A percentile compares a stretch with the other conserved stretches of the same genome.
phyloP scores from a whole-genome alignment of 2,329 filamentous ascomycete genomes.

The Hypocreales sp. region DNA sequence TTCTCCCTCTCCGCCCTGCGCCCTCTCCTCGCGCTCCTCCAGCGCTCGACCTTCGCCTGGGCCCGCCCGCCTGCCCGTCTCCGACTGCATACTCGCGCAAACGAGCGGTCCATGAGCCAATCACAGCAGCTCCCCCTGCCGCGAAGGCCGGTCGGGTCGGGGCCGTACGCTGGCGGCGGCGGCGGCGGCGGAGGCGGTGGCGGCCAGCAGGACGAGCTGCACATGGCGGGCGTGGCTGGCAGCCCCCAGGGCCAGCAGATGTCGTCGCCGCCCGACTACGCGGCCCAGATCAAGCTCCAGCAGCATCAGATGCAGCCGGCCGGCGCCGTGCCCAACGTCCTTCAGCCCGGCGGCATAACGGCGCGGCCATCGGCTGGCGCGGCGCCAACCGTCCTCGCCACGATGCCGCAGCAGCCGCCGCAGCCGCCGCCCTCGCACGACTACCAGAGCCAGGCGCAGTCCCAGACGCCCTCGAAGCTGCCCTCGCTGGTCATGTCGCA shows the following conservation, averaged over 20 bases:
- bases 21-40: too few relatives aligned
- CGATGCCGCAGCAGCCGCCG: slow-evolving; percentile 24
- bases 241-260: slow-evolving; percentile 18
- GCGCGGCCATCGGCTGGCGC: slow-evolving; percentile 24
- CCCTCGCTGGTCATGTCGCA: slow-evolving; percentile 52
- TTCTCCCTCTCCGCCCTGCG: too few relatives aligned
- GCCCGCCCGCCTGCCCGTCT: too few relatives aligned
- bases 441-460: slow-evolving; percentile 31
- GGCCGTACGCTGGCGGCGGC: slow-evolving; percentile 9
- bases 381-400: slow-evolving; percentile 25
- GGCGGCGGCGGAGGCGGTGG: slow-evolving; percentile 11
- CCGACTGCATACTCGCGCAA: too few relatives aligned
- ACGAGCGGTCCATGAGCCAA: slow-evolving; percentile 27
- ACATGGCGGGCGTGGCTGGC: slow-evolving; percentile 29
- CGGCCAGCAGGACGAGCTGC: slow-evolving; percentile 33
- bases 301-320: slow-evolving; percentile 20
- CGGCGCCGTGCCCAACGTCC: slow-evolving; percentile 38
- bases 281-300: slow-evolving; percentile 33
- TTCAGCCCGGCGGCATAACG: slow-evolving; percentile 37
- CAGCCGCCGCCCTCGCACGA: slow-evolving; percentile 33
- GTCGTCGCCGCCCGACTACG: slow-evolving; percentile 31
- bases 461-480: slow-evolving; percentile 47
- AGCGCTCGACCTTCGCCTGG: too few relatives aligned
- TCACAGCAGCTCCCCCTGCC: slow-evolving; percentile 20
- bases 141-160: slow-evolving; percentile 10